phyloP scores from a whole-genome alignment of 1,139 yeast species.

The Blastobotrys capitulatus region DNA sequence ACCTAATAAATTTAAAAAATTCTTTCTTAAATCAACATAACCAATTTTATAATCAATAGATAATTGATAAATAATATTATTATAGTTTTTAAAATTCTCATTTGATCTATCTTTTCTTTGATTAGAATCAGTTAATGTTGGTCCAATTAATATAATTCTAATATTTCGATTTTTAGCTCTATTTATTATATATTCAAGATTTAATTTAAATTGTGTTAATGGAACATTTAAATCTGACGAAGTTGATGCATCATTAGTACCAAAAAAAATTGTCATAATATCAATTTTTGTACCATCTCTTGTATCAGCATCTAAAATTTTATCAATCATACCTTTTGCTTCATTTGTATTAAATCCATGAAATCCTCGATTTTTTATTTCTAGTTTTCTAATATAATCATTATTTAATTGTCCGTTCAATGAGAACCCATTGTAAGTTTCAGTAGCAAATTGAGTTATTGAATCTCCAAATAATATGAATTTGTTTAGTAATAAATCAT shows the following conservation, averaged over 20 bases:
- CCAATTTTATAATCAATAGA: slow-evolving; percentile 45
- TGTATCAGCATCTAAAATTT: slow-evolving; percentile 14
- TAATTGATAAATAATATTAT: slow-evolving; percentile 43
- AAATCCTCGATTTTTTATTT: slow-evolving; percentile 53
- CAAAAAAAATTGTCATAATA: slow-evolving; percentile 19
- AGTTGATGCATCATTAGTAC: slow-evolving; percentile 18
- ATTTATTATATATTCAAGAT: slow-evolving; percentile 41
- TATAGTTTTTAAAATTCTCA: slow-evolving; percentile 41
- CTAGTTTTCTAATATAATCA: slow-evolving; percentile 44
- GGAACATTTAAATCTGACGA: slow-evolving; percentile 43
- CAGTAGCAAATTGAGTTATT: slow-evolving; percentile 45
- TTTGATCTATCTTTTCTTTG: slow-evolving; percentile 19
- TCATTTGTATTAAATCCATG: slow-evolving; percentile 54
- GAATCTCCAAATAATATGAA: slow-evolving; percentile 58
- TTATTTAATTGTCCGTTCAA: slow-evolving; percentile 44
- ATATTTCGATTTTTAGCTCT: slow-evolving; percentile 34
- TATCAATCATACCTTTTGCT: slow-evolving; percentile 17
- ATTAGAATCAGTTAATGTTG: neutral
- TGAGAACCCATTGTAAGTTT: slow-evolving; percentile 36
- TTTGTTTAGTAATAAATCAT: slow-evolving; percentile 28
- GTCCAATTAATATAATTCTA: slow-evolving; percentile 49
- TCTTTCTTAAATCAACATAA: slow-evolving; percentile 48
- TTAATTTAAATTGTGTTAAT: slow-evolving; percentile 41
- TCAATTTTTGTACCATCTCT: slow-evolving; percentile 9
- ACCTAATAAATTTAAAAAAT: slow-evolving; percentile 34